Conservation (phyloP, 805 yeast species). For the Metschnikowia cerradonensis region DNA sequence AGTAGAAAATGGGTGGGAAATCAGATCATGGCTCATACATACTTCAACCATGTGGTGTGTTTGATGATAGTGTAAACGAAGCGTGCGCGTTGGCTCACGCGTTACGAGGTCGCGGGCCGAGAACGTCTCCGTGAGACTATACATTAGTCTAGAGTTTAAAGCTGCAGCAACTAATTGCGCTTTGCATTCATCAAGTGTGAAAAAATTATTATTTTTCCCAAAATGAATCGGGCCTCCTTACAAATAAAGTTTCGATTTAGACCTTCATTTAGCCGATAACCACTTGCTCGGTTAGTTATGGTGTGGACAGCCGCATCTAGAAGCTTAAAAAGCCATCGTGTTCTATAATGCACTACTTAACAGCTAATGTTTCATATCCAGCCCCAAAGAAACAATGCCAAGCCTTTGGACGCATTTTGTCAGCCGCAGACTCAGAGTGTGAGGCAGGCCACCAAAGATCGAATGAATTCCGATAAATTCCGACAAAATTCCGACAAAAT, state of each 20-base stretch:
- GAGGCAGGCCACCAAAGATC: no score
- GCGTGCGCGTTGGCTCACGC: not conserved
- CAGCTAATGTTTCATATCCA: not conserved
- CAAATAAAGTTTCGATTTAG: no score
- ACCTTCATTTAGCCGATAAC: no score
- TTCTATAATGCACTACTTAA: not conserved
- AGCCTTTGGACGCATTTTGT: not conserved
- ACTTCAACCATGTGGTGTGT: not conserved
- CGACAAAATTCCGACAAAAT: not conserved
- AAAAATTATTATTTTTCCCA: no score
- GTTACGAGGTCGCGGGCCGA: not conserved
- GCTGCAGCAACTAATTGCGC: no score
- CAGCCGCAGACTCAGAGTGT: not conserved
- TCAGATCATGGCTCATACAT: not conserved
- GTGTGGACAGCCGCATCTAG: not conserved
- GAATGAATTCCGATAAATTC: not conserved
- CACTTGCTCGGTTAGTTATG: not conserved
- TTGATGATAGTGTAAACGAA: not conserved
- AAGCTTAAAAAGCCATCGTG: not conserved
- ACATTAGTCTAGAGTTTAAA: no score
- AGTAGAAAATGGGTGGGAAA: not conserved
- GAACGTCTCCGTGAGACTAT: not conserved
- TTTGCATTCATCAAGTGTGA: no score
- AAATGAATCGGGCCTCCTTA: no score
- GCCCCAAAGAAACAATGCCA: not conserved